phyloP scores from a whole-genome alignment of 1,139 yeast genomes.

The Zhuliangozyma blackwelliae region DNA sequence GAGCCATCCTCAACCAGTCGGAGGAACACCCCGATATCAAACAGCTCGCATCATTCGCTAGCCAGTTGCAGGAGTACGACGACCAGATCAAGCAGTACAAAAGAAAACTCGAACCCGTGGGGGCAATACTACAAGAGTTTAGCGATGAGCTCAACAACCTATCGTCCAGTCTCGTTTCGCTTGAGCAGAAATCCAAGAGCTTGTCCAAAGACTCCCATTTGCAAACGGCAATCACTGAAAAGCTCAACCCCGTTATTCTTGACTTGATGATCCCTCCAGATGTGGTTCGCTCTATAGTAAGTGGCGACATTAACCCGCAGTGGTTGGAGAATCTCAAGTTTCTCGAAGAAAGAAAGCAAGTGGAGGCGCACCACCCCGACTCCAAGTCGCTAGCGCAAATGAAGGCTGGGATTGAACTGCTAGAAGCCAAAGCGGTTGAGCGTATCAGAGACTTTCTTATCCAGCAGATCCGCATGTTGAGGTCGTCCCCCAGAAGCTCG shows the following conservation, averaged over 20 bases:
- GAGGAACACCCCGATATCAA: neutral
- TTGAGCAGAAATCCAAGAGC: conserved; percentile 48
- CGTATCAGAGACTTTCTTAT: conserved; percentile 70
- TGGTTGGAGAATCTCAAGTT: conserved; percentile 64
- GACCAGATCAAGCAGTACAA: conserved; percentile 34
- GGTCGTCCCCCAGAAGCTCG: conserved; percentile 43
- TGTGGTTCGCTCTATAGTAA: conserved; percentile 43
- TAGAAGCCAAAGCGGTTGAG: conserved; percentile 58
- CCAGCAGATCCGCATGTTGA: conserved; percentile 55
- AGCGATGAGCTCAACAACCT: conserved; percentile 54
- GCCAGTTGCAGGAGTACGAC: conserved; percentile 29
- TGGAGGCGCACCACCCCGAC: conserved; percentile 31
- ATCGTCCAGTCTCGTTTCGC: conserved; percentile 54
- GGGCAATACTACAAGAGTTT: conserved; percentile 45
- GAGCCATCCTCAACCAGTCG: conserved; percentile 3
- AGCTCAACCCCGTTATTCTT: conserved; percentile 66
- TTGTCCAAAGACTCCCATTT: conserved; percentile 36
- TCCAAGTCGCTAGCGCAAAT: conserved; percentile 35
- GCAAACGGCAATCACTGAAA: conserved; percentile 53
- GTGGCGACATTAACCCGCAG: conserved; percentile 40
- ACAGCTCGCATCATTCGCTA: conserved; percentile 4
- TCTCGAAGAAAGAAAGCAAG: conserved; percentile 51
- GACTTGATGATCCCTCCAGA: conserved; percentile 75
- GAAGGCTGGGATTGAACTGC: conserved; percentile 33
- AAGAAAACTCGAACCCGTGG: conserved; percentile 32